Base-by-base conservation (phyloP, 2,329 filamentous ascomycete genomes). In the Arthroderma sp. region DNA sequence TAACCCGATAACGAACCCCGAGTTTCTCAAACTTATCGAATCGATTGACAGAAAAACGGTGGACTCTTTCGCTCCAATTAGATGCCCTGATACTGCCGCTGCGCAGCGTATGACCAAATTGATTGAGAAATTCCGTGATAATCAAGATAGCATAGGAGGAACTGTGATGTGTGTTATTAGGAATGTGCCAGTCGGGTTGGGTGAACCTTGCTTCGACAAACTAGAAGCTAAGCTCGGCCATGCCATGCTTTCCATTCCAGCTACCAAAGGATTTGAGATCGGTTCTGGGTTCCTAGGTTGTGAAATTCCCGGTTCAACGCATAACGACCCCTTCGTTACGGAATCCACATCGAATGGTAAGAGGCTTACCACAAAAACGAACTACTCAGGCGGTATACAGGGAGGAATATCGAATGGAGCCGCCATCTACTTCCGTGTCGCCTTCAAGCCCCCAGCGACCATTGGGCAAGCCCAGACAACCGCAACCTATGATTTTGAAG, bases 121-220 rank as follows among this genome's bases (percentile, higher is more conserved):
- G 54, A 88, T 96, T 54, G 83, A 80, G 54, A 75, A 81, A 38
- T 88, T 83, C 68, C 75, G 81, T 45, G 86, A 94, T 55, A 73
- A 72, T 47, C 66, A 86, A 48, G 89, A 96, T 70, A 89, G 83
- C 68, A 95, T 94, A 53, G 91, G 91, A 48, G 91, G 91, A 49
- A 94, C 86, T 8, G 87, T 96, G 11, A 94, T 87, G 38, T 96
- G 89, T 57, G 84, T 96, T 34, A 87, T 96, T 59, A 78, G 84
- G 51, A 89, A 93, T 58, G 78, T 79, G 5, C 91, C 89, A 29
- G 75, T 78, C 36, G 89, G 89, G 0, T 75, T 96, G 2, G 91
- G 91, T 48, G 91, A 96, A 72, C 91, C 89, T 1, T 84, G 79
- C 65, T 96, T 98, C 64, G 86, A 94, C 66, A 96, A 96, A 71